A percentile compares a stretch with the other conserved stretches of the same genome.
These are phyloP conservation scores for Penicillium diatomitis DNA, from an alignment of 495 filamentous ascomycete genomes.

Conservation along the genomic window DNA sequence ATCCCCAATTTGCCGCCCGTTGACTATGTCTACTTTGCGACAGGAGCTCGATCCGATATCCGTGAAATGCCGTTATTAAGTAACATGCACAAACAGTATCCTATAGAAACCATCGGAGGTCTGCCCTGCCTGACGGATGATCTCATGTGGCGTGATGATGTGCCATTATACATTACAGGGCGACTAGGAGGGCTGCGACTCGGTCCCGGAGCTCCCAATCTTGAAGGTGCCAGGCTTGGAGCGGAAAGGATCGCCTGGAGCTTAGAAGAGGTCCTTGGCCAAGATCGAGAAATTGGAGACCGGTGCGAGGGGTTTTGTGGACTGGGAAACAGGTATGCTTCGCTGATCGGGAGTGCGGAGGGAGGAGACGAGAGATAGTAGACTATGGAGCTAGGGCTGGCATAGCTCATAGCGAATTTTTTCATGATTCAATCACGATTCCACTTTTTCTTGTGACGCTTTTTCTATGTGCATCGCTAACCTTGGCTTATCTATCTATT, in stretches of 20 bases:
- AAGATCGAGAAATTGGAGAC: conserved; percentile 13
- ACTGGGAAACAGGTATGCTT: conserved; percentile 28
- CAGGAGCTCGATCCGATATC: conserved; percentile 45
- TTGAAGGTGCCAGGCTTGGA: conserved; percentile 54
- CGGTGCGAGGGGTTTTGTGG: conserved; percentile 23
- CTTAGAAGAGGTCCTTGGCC: conserved; percentile 41
- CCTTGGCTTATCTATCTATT: too few relatives aligned
- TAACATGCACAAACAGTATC: conserved; percentile 41
- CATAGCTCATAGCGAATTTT: not conserved
- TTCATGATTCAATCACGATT: not conserved
- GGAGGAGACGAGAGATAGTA: conserved; percentile 1
- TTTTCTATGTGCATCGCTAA: too few relatives aligned
- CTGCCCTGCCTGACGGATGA: conserved; percentile 56
- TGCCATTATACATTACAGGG: conserved; percentile 54
- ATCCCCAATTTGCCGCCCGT: conserved; percentile 42
- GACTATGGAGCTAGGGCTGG: not conserved
- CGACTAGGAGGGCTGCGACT: conserved; percentile 47
- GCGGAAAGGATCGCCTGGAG: conserved; percentile 55
- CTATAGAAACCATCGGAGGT: conserved; percentile 42
- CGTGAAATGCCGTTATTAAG: conserved; percentile 40
- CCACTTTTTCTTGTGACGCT: too few relatives aligned
- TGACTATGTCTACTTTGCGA: conserved; percentile 59
- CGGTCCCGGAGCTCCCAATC: conserved; percentile 52
- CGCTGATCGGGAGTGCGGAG: conserved; percentile 9
- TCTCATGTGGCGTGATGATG: conserved; percentile 49